These are phyloP conservation scores for Heterobasidion annosum DNA, from an alignment of 1,284 basidiomycete species.

Conservation along the genomic window DNA sequence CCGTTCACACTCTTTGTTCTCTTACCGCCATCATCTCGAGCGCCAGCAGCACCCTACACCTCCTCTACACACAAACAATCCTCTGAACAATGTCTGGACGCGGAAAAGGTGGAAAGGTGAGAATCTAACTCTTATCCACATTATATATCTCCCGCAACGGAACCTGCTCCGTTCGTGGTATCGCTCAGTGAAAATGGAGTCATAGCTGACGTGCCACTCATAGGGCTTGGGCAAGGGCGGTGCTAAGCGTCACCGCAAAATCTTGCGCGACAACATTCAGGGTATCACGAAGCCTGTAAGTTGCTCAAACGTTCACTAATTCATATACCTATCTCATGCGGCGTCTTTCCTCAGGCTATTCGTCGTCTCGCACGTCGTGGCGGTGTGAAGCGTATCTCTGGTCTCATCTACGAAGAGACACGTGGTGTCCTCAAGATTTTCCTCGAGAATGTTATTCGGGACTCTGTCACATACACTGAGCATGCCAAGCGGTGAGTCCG, in stretches of 20 bases:
- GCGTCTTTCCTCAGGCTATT: constrained; percentile 47
- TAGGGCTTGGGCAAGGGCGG: constrained; percentile 61
- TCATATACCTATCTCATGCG: not conserved
- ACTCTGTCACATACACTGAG: constrained; percentile 87
- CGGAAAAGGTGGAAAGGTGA: constrained; percentile 35
- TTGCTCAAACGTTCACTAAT: constrained; percentile 5
- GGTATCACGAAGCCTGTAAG: constrained; percentile 46
- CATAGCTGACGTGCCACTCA: not conserved
- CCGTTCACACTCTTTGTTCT: constrained; percentile 4
- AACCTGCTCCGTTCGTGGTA: not conserved
- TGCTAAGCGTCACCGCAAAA: constrained; percentile 68
- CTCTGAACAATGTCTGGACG: constrained; percentile 26
- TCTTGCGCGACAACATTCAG: constrained; percentile 72
- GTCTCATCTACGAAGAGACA: constrained; percentile 77
- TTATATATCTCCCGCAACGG: not conserved
- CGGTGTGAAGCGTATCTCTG: constrained; percentile 80
- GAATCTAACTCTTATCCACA: not conserved
- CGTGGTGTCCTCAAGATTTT: constrained; percentile 84
- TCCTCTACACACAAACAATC: not conserved
- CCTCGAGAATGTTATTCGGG: constrained; percentile 71
- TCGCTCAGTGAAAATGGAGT: constrained; percentile 1
- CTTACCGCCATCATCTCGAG: constrained; percentile 10
- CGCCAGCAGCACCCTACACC: not conserved
- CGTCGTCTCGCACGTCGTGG: constrained; percentile 82
- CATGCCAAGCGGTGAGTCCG: constrained; percentile 66